phyloP scores from a whole-genome alignment of 2,329 filamentous ascomycete genomes.

The Diaporthe sp. region DNA sequence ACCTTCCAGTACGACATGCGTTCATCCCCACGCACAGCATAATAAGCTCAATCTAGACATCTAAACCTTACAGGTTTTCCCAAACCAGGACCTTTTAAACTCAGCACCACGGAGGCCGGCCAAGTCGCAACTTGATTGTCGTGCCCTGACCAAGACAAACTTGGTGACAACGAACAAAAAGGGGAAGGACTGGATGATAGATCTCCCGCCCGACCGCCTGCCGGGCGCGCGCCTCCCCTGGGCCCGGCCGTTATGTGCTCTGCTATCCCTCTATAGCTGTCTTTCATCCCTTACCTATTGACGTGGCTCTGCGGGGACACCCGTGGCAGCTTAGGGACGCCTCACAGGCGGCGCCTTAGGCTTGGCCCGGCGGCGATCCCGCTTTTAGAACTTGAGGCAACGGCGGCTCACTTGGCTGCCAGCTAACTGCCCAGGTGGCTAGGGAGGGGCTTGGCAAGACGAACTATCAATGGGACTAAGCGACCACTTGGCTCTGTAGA shows the following conservation, averaged over 20 bases:
- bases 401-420: conserved; percentile 4
- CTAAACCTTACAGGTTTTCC: neutral
- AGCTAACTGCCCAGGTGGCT: too few species aligned
- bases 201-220: neutral
- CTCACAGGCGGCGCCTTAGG: neutral
- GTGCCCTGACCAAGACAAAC: neutral
- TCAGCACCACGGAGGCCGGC: neutral
- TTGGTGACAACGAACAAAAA: neutral
- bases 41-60: conserved; percentile 1
- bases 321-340: neutral
- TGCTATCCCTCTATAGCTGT: neutral
- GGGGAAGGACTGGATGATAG: neutral
- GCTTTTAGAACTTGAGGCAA: neutral
- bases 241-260: neutral
- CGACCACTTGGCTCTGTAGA: neutral
- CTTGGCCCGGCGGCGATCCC: conserved; percentile 5
- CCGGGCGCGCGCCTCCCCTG: conserved; percentile 12
- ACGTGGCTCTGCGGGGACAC: neutral
- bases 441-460: neutral
- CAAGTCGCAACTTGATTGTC: conserved; percentile 20
- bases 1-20: neutral
- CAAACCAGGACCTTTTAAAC: neutral
- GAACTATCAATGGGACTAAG: neutral
- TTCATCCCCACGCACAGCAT: conserved; percentile 11
- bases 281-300: neutral